Base-by-base conservation (phyloP, 2,329 filamentous ascomycete genomes). In the Verticillium dahliae region DNA sequence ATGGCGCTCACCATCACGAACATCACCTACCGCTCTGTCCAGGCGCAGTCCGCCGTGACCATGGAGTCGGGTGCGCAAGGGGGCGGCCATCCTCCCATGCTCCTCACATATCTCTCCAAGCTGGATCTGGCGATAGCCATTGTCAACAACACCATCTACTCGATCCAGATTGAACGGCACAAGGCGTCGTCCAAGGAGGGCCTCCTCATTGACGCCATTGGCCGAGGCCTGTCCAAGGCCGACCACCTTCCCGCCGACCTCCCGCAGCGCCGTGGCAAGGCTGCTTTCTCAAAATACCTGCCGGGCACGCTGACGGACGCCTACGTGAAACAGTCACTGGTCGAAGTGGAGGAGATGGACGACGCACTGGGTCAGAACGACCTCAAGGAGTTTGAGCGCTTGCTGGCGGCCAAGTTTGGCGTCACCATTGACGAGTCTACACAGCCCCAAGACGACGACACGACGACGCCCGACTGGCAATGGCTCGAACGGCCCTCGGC, bases 161-260 rank as follows among this genome's bases (percentile, higher is more conserved):
- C 85, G 1, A 80, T 92, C 59, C 89, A 92, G 68, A 76, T 89
- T n/a, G 85, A 89, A 68, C 81, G 83, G 1, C 85, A 85, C 1
- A 81, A 81, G 67, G 76, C 75, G 56, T 78, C 83, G n/a, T 78
- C 79, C 62, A 82, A 79, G 65, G 81, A 85, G 59, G 87, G 88
- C 9, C 78, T 90, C 7, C 76, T 93, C 33, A 88, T 90, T 38
- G 89, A 93, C 69, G 89, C 90, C 0, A 85, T 93, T 60, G 88
- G 89, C 1, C 87, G 87, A 63, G 89, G 88, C 2, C 76, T 63
- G 9, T 62, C 62, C 7, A 63, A 63, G 54, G 58, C 61, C 18
- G 63, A 63, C 13, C 56, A 57, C 34, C 57, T 66, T 6, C 61
- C 60, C 4, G 56, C 56, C n/a, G 55, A 35, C 18, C 31, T 63